Evolutionary conservation across 106 monocot species (phyloP).

Genomic region (Allium cepa): DNA sequence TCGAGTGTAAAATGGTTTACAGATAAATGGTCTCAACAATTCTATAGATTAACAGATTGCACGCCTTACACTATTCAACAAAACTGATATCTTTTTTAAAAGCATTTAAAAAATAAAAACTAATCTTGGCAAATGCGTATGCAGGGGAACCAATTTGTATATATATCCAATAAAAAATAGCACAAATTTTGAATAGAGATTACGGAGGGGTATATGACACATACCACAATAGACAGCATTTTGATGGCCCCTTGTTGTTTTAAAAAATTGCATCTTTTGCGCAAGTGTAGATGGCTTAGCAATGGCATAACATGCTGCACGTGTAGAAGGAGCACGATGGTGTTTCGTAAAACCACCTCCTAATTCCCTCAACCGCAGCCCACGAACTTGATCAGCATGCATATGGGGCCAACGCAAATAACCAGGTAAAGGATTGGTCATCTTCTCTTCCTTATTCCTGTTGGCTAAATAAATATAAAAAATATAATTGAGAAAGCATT

Average conservation of each 20-base stretch:
- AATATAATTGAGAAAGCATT: background rate
- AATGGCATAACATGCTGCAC: conserved; percentile 95
- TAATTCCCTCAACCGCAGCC: conserved; percentile 88
- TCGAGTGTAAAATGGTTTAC: too few relatives aligned
- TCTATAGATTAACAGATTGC: background rate
- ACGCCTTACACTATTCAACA: background rate
- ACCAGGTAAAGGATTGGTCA: conserved; percentile 30
- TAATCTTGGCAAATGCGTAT: background rate
- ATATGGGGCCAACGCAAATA: conserved; percentile 96
- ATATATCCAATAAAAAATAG: background rate
- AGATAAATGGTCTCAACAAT: background rate
- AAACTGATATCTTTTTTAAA: background rate
- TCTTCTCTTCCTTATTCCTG: conserved; percentile 39
- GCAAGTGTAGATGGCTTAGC: conserved; percentile 88
- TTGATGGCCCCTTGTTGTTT: conserved; percentile 82
- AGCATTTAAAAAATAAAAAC: background rate
- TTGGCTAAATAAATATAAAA: conserved; percentile 40
- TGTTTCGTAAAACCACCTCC: conserved; percentile 94
- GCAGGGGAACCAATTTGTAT: background rate
- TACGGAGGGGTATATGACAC: background rate
- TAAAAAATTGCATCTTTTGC: conserved; percentile 93
- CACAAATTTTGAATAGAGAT: background rate
- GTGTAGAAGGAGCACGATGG: conserved; percentile 77
- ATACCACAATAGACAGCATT: conserved; percentile 99
- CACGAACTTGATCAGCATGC: conserved; percentile 88